These are phyloP conservation scores for Cyberlindnera lachancei DNA, from an alignment of 805 yeast genomes.

Conservation along the genomic window DNA sequence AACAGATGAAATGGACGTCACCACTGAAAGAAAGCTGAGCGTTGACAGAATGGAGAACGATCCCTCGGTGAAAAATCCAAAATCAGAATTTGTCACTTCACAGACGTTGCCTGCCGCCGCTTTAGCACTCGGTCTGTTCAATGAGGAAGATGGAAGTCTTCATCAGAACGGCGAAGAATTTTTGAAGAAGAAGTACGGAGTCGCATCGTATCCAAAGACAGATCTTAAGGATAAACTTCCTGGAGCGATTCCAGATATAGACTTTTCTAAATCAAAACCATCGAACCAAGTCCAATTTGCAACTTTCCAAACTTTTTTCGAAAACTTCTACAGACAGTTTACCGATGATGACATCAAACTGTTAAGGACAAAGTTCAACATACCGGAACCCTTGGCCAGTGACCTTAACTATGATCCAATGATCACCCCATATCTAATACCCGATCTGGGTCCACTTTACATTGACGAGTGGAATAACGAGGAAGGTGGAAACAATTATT, in stretches of 20 bases:
- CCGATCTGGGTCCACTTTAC: conserved; percentile 78
- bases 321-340: conserved; percentile 73
- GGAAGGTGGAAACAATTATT: conserved; percentile 45
- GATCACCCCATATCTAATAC: conserved; percentile 69
- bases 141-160: conserved; percentile 48
- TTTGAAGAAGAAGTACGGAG: conserved; percentile 71
- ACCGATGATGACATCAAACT: conserved; percentile 77
- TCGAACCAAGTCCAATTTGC: conserved; percentile 87
- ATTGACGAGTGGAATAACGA: conserved; percentile 84
- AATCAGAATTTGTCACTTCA: conserved; percentile 64
- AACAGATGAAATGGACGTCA: not conserved
- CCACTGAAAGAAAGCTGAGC: conserved; percentile 12
- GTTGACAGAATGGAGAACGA: conserved; percentile 38
- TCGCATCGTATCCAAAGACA: conserved; percentile 78
- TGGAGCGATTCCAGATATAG: conserved; percentile 81
- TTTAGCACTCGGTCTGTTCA: conserved; percentile 54
- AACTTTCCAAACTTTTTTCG: conserved; percentile 79
- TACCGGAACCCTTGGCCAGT: conserved; percentile 38
- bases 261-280: conserved; percentile 77
- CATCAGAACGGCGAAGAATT: conserved; percentile 69
- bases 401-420: conserved; percentile 53
- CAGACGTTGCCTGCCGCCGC: conserved; percentile 66
- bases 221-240: conserved; percentile 75
- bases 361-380: conserved; percentile 51
- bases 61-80: conserved; percentile 60